These are phyloP conservation scores for Cryphonectria parasitica DNA, from an alignment of 2,329 filamentous ascomycete species.

Conservation along the genomic window DNA sequence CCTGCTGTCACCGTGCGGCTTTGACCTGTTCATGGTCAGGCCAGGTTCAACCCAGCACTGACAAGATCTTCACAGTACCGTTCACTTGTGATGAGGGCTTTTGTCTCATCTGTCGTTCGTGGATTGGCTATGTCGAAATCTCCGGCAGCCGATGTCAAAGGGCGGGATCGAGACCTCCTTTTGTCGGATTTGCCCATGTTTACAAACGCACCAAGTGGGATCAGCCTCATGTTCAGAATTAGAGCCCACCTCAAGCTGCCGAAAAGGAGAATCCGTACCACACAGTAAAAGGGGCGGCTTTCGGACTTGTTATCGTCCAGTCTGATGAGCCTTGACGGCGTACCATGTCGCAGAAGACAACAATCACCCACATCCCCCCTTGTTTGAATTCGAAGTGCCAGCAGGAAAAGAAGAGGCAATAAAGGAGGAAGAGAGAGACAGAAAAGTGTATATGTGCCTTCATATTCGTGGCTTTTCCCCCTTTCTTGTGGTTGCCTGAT, in stretches of 20 bases:
- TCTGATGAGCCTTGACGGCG: neutral
- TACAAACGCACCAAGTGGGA: neutral
- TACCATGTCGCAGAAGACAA: neutral
- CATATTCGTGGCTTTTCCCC: neutral
- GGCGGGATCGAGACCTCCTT: neutral
- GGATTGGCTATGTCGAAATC: constrained; percentile 15
- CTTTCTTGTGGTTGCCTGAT: neutral
- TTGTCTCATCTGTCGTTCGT: constrained; percentile 20
- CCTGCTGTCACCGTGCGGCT: constrained; percentile 27
- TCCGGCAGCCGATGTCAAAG: neutral
- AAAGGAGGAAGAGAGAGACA: neutral
- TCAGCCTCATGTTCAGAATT: neutral
- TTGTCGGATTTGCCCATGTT: neutral
- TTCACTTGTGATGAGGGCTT: constrained; percentile 14
- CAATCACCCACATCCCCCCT: neutral
- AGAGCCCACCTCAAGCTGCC: neutral
- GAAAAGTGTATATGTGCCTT: neutral
- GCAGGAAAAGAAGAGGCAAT: neutral
- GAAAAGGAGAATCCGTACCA: neutral
- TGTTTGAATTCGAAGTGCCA: neutral
- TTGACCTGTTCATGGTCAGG: constrained; percentile 14
- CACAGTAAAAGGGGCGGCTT: neutral
- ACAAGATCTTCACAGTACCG: neutral
- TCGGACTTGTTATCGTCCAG: neutral
- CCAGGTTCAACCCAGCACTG: constrained; percentile 11